Conservation (phyloP, 1,139 yeast species). For the Taphrina pruni region DNA sequence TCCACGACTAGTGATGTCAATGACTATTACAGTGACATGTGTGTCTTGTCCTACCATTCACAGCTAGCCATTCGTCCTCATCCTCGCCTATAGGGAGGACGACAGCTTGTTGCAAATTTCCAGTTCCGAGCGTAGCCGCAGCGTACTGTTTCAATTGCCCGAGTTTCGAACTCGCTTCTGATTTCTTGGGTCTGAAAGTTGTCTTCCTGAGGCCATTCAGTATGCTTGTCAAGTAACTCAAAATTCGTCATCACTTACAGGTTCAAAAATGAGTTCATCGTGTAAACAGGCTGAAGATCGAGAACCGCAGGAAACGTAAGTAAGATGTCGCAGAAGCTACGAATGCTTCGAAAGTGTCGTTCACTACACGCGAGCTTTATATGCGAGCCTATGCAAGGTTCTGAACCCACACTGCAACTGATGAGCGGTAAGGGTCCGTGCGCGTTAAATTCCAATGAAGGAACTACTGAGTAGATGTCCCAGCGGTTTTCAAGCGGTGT, state of each 20-base stretch:
- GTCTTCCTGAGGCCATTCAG: constrained; percentile 23
- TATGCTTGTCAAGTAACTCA: too few species aligned
- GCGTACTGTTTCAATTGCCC: constrained; percentile 55
- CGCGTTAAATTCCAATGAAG: too few species aligned
- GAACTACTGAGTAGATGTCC: too few species aligned
- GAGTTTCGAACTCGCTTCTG: constrained; percentile 36
- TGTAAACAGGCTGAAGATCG: background rate
- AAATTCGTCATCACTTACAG: constrained; percentile 11
- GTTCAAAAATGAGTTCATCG: constrained; percentile 36
- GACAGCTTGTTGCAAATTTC: constrained; percentile 86
- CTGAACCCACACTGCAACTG: too few species aligned
- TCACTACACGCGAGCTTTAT: too few species aligned
- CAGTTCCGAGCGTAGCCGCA: constrained; percentile 92
- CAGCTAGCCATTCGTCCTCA: constrained; percentile 92
- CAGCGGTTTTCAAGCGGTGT: too few species aligned
- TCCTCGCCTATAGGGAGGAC: constrained; percentile 93
- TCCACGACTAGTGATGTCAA: constrained; percentile 59
- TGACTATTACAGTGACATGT: constrained; percentile 49
- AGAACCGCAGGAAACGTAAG: too few species aligned
- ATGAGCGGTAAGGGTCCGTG: too few species aligned
- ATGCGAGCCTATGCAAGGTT: too few species aligned
- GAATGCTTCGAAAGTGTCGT: too few species aligned
- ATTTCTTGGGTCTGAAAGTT: constrained; percentile 40
- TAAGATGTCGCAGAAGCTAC: too few species aligned
- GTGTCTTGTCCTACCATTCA: constrained; percentile 58